Evolutionary conservation across 768 basidiomycete species (phyloP).

Genomic region (Exidia glandulosa): DNA sequence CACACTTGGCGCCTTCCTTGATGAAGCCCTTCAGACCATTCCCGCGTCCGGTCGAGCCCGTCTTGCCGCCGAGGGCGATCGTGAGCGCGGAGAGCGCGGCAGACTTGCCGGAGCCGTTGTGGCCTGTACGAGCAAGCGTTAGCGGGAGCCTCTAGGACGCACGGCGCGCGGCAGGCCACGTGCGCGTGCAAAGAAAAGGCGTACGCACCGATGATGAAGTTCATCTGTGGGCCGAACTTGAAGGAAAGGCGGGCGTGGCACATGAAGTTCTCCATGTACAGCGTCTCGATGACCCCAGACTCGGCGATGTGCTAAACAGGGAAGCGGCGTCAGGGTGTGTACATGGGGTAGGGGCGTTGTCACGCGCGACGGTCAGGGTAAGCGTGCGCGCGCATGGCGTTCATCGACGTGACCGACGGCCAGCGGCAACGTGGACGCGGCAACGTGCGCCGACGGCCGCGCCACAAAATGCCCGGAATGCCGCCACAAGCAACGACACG

Average conservation of each 20-base stretch:
- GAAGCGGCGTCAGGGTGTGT: neutral
- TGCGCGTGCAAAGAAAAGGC: neutral
- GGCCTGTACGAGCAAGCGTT: constrained; percentile 34
- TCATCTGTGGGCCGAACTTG: constrained; percentile 85
- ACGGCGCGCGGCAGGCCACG: neutral
- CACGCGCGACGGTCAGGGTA: no score
- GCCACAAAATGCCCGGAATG: no score
- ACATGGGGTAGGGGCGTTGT: no score
- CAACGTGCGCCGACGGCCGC: no score
- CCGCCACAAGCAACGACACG: neutral
- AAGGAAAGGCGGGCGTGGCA: constrained; percentile 81
- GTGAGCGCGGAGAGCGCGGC: constrained; percentile 89
- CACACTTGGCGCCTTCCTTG: constrained; percentile 70
- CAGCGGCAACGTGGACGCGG: no score
- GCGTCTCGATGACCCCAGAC: constrained; percentile 74
- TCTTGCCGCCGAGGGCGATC: constrained; percentile 88
- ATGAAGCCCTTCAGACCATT: constrained; percentile 76
- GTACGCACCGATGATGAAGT: constrained; percentile 82
- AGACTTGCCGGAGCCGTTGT: constrained; percentile 53
- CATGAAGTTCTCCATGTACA: constrained; percentile 93
- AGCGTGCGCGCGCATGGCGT: no score
- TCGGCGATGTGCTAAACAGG: constrained; percentile 62
- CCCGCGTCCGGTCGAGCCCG: constrained; percentile 83
- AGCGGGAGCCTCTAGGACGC: no score
- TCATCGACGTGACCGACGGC: no score